A percentile compares a stretch with the other conserved stretches of the same genome.
phyloP scores from a whole-genome alignment of 2,329 filamentous ascomycete species.

The Chaetomiaceae sp. region DNA sequence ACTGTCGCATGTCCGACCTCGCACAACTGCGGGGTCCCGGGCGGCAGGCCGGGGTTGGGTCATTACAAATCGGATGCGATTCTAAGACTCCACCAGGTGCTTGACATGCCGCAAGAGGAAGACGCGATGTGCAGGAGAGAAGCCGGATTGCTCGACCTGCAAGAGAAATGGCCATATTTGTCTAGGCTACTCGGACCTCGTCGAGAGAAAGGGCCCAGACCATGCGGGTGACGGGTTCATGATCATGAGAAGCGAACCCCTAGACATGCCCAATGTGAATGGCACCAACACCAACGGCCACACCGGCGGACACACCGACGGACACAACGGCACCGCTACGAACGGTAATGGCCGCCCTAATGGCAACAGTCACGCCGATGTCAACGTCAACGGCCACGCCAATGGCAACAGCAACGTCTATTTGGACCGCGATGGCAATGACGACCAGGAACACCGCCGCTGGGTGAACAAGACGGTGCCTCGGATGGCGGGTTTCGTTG shows the following conservation, averaged over 20 bases:
- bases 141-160: conserved; percentile 67
- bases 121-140: conserved; percentile 69
- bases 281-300: conserved; percentile 29
- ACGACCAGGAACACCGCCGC: conserved; percentile 29
- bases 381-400: not conserved
- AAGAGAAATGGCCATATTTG: conserved; percentile 66
- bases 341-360: too few species aligned
- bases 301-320: conserved; percentile 25
- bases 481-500: conserved; percentile 26
- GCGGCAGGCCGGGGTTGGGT: too few species aligned
- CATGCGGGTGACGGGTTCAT: conserved; percentile 11
- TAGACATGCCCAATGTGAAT: conserved; percentile 26
- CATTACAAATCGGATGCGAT: not conserved
- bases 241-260: conserved; percentile 21
- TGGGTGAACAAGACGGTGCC: conserved; percentile 27
- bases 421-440: conserved; percentile 33
- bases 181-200: conserved; percentile 58
- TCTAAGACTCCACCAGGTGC: conserved; percentile 44
- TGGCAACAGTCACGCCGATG: too few species aligned
- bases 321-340: too few species aligned
- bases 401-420: conserved; percentile 31
- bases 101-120: conserved; percentile 71
- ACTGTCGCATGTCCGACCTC: not conserved
- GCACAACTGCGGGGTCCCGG: not conserved
- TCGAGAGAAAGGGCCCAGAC: conserved; percentile 41